Evolutionary conservation across 768 basidiomycete species (phyloP).

Genomic region (Tulasnella sp.): DNA sequence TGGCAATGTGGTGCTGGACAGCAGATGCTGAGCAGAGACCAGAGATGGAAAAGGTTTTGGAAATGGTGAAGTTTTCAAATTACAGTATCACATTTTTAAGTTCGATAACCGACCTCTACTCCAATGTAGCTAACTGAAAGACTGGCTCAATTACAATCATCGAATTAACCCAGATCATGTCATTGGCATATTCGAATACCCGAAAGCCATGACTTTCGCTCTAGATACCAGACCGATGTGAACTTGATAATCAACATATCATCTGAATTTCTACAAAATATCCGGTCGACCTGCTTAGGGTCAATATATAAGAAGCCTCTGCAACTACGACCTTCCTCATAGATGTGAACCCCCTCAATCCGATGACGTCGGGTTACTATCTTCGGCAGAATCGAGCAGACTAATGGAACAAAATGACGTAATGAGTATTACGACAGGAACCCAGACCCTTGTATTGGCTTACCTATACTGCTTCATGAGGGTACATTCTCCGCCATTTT

Average conservation of each 20-base stretch:
- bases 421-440: not conserved
- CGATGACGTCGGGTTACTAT: conserved; percentile 2
- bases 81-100: too few relatives aligned
- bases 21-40: too few relatives aligned
- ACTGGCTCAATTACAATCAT: too few relatives aligned
- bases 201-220: too few relatives aligned
- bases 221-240: too few relatives aligned
- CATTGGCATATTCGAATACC: too few relatives aligned
- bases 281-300: not conserved
- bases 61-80: too few relatives aligned
- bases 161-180: too few relatives aligned
- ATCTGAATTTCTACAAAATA: not conserved
- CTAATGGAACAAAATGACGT: conserved; percentile 2
- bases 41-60: too few relatives aligned
- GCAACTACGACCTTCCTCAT: not conserved
- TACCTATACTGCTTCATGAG: conserved; percentile 83
- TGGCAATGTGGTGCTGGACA: too few relatives aligned
- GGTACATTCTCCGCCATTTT: conserved; percentile 89
- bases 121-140: too few relatives aligned
- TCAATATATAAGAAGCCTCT: not conserved
- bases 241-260: not conserved
- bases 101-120: too few relatives aligned
- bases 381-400: conserved; percentile 17
- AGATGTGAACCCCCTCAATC: not conserved
- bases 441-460: conserved; percentile 14